A percentile compares a stretch with the other conserved stretches of the same genome.
Conservation (phyloP, 805 yeast species). For the Allodekkera sacchari region DNA sequence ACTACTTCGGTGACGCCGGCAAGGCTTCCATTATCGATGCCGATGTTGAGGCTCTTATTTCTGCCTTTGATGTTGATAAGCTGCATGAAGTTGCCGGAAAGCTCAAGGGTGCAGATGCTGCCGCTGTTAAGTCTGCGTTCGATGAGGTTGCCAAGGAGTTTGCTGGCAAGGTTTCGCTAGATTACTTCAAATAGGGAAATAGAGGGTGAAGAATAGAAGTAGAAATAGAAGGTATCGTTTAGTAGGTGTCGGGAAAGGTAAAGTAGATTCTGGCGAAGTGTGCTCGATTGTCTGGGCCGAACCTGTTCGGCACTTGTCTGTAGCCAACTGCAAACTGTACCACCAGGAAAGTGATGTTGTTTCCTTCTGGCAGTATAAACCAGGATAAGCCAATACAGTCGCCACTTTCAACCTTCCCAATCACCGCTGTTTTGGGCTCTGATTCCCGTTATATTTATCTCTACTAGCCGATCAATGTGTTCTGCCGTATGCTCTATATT, state of each 20-base stretch:
- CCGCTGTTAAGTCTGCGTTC: conserved; percentile 51
- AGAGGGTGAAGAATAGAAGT: too few relatives aligned
- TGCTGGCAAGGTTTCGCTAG: conserved; percentile 44
- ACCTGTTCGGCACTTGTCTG: too few relatives aligned
- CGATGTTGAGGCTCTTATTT: conserved; percentile 75
- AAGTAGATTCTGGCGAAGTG: too few relatives aligned
- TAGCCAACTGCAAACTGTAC: too few relatives aligned
- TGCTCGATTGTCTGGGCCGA: too few relatives aligned
- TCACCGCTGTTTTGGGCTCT: not conserved
- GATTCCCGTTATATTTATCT: too few relatives aligned
- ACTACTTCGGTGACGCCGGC: conserved; percentile 74
- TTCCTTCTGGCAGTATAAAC: too few relatives aligned
- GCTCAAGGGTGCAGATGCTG: conserved; percentile 49
- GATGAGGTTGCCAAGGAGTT: conserved; percentile 46
- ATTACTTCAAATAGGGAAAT: conserved; percentile 1
- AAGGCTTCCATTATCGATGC: conserved; percentile 62
- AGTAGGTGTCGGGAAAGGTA: too few relatives aligned
- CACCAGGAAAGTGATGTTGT: too few relatives aligned
- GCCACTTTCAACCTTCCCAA: not conserved
- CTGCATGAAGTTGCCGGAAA: conserved; percentile 68
- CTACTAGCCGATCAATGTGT: not conserved
- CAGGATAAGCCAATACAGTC: not conserved
- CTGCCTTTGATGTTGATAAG: conserved; percentile 69
- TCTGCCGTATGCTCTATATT: too few relatives aligned
- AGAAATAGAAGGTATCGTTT: too few relatives aligned